Evolutionary conservation across 2,329 filamentous ascomycete genomes (phyloP).

Genomic region (Gaeumannomyces tritici): DNA sequence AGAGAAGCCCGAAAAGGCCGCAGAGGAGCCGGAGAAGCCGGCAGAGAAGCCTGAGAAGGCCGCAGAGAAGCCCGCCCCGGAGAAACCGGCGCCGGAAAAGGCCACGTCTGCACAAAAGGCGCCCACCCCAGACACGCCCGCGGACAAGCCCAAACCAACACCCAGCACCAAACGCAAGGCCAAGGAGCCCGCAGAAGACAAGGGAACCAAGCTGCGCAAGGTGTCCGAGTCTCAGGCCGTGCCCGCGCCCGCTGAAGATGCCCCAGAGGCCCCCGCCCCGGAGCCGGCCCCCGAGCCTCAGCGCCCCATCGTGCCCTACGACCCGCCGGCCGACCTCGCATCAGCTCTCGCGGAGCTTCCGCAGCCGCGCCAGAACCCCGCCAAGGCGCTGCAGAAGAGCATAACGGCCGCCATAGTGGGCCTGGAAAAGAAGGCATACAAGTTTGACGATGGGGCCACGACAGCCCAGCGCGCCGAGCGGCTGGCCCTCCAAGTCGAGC

Average conservation of each 20-base stretch:
- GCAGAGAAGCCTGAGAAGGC: constrained; percentile 25
- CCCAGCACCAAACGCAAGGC: constrained; percentile 41
- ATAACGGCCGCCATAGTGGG: constrained; percentile 56
- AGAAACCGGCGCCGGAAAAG: not conserved
- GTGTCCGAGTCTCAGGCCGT: constrained; percentile 38
- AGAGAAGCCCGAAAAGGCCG: too few species aligned
- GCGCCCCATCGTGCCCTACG: constrained; percentile 25
- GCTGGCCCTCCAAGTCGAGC: constrained; percentile 72
- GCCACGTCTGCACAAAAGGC: constrained; percentile 27
- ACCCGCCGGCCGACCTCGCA: constrained; percentile 41
- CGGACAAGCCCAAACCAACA: not conserved
- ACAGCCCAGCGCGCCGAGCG: constrained; percentile 56
- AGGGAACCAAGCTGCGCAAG: constrained; percentile 47
- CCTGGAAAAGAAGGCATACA: constrained; percentile 56
- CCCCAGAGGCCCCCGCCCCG: not conserved
- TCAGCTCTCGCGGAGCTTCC: constrained; percentile 45
- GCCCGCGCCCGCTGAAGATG: constrained; percentile 12
- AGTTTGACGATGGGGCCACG: constrained; percentile 51
- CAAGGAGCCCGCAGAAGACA: constrained; percentile 45
- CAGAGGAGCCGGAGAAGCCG: too few species aligned
- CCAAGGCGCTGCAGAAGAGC: constrained; percentile 60
- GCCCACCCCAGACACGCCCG: constrained; percentile 7
- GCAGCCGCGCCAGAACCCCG: constrained; percentile 55
- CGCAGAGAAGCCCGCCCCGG: not conserved
- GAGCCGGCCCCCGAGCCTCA: not conserved